These are phyloP conservation scores for Calonectria pseudoturangicola DNA, from an alignment of 2,329 filamentous ascomycete species.

Conservation along the genomic window DNA sequence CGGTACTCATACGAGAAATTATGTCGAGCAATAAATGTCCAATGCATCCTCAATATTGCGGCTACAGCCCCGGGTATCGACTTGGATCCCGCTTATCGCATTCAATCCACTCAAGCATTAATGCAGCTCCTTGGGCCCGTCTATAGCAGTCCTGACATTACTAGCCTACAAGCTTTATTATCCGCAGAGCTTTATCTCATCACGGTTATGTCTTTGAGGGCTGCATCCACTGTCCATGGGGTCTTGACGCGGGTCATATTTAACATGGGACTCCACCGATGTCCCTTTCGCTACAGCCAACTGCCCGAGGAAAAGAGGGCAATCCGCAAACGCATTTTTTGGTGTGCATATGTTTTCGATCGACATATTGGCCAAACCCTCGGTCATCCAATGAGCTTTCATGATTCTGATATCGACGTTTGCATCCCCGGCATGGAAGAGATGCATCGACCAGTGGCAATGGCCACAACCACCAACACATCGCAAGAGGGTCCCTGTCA, in stretches of 20 bases:
- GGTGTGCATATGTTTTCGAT: constrained; percentile 63
- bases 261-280: constrained; percentile 70
- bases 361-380: constrained; percentile 60
- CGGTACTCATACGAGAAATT: constrained; percentile 49
- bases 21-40: constrained; percentile 63
- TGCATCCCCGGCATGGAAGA: constrained; percentile 57
- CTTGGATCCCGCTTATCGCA: constrained; percentile 54
- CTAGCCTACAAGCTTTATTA: constrained; percentile 69
- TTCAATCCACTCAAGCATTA: constrained; percentile 62
- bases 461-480: not conserved
- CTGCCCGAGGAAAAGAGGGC: constrained; percentile 58
- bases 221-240: constrained; percentile 69
- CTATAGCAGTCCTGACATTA: constrained; percentile 64
- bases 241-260: constrained; percentile 67
- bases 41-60: constrained; percentile 71
- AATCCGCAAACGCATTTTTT: constrained; percentile 64
- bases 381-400: constrained; percentile 60
- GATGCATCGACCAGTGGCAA: constrained; percentile 46
- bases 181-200: constrained; percentile 69
- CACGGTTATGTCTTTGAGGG: constrained; percentile 67
- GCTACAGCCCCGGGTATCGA: constrained; percentile 46
- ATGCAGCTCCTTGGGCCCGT: constrained; percentile 61
- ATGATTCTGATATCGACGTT: constrained; percentile 62
- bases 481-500: constrained; percentile 25
- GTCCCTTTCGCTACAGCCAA: constrained; percentile 69